Percentiles rank a stretch among this genome's conserved stretches.
phyloP scores from a whole-genome alignment of 805 yeast genomes.

The Torulaspora indica region DNA sequence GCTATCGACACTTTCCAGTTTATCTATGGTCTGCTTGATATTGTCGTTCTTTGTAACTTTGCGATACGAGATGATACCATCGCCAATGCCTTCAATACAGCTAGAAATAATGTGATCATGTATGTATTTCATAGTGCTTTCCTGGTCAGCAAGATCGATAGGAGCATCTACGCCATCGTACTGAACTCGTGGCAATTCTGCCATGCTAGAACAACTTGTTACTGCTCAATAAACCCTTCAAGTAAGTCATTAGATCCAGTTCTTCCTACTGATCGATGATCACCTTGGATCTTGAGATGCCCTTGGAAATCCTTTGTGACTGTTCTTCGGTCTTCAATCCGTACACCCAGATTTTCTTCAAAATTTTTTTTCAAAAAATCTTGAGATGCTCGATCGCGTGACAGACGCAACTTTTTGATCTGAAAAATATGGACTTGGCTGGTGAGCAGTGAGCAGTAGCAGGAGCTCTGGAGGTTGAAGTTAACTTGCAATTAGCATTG shows the following conservation, averaged over 20 bases:
- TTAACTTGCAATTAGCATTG: no score
- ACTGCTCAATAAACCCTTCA: no score
- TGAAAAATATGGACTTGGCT: background rate
- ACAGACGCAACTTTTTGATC: background rate
- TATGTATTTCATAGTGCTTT: slow-evolving; percentile 17
- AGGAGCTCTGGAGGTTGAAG: no score
- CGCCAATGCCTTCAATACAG: slow-evolving; percentile 10
- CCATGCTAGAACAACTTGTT: background rate
- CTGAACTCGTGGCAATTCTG: slow-evolving; percentile 7
- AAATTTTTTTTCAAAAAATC: background rate
- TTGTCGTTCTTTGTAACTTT: slow-evolving; percentile 24
- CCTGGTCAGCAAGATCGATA: slow-evolving; percentile 14
- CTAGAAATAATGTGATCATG: slow-evolving; percentile 18
- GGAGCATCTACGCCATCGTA: slow-evolving; percentile 13
- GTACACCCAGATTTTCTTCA: background rate
- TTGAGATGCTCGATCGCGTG: background rate
- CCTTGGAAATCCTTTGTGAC: background rate
- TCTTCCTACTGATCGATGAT: no score
- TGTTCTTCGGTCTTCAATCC: background rate
- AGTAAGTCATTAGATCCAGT: no score
- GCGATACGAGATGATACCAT: slow-evolving; percentile 7
- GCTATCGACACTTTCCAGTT: slow-evolving; percentile 7
- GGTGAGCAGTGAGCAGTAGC: background rate
- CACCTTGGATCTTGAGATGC: background rate
- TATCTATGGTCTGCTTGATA: slow-evolving; percentile 21